Evolutionary conservation across 2,329 filamentous ascomycete species (phyloP), one percentile per base, ranked within the genome.

Genomic region (Hymenoscyphus linearis): DNA sequence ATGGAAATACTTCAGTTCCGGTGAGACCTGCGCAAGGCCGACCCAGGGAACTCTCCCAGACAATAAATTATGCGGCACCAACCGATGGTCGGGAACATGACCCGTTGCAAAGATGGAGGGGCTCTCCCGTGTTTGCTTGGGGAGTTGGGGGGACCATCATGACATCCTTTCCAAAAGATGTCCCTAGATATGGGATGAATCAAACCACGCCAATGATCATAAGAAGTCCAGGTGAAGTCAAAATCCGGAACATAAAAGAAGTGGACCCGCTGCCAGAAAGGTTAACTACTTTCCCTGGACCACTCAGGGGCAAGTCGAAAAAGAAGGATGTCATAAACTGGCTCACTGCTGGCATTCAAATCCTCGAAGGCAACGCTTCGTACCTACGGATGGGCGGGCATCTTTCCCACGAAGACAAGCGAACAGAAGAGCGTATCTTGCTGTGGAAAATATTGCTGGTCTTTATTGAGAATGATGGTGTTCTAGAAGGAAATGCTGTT

Each of bases 271-370:
- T 92, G 9, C 79, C 85, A 26, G 91, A 95, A 36, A 83, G 86
- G 2, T 77, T 95, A 55, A 82, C 85, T 18, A 91, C 87, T 67
- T 98, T 98, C 70, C 95, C 95, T 0, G 95, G 95, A 0, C 95
- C 96, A 2, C 78, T 99, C 31, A 92, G 89, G 74, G 83, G 86
- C 47, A 98, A 97, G 72, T 86, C 87, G 1, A 98, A 96, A 80
- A 99, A 99, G 80, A 99, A 98, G 78, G 93, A 99, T 59, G 84
- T 91, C 0, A 69, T 93, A 52, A 76, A 85, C 1, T 99, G 96
- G 95, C 79, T 99, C 52, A 83, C 81, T 4, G 79, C 82, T 62
- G 91, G 88, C 58, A 93, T 98, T 60, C 87, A 90, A 40, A 78
- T 78, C 0, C 76, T 97, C 37, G 90, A 96, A 71, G 83, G 80